Evolutionary conservation across 352 stramenopile genomes (phyloP).

Genomic region (Proteromonas lacertae): DNA sequence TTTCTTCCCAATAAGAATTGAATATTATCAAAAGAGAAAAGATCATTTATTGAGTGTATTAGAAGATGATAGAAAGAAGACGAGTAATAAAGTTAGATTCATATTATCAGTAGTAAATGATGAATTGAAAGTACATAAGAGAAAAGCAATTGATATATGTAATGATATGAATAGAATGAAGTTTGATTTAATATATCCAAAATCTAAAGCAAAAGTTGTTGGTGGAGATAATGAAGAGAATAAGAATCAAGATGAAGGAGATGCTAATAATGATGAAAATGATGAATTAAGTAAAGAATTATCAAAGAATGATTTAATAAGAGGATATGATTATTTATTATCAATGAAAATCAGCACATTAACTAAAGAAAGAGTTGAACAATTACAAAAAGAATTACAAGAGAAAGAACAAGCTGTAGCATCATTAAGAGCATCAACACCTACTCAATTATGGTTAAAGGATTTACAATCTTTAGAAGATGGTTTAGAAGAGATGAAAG

Average conservation of each 20-base stretch:
- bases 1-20: constrained; percentile 63
- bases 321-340: constrained; percentile 84
- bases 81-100: constrained; percentile 32
- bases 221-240: constrained; percentile 12
- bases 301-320: constrained; percentile 12
- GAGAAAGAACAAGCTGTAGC: constrained; percentile 44
- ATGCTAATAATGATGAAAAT: neutral
- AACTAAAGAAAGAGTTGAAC: constrained; percentile 63
- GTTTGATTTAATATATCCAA: constrained; percentile 24
- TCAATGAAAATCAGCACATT: constrained; percentile 88
- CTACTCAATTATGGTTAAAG: constrained; percentile 11
- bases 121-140: constrained; percentile 43
- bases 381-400: constrained; percentile 48
- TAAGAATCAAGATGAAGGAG: constrained; percentile 11
- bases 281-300: neutral
- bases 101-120: constrained; percentile 69
- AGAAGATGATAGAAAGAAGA: constrained; percentile 7
- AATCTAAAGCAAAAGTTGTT: constrained; percentile 11
- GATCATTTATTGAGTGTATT: constrained; percentile 19
- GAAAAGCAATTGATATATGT: constrained; percentile 31
- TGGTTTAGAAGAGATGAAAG: constrained; percentile 22
- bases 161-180: constrained; percentile 22
- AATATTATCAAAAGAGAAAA: constrained; percentile 42
- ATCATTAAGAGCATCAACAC: constrained; percentile 28
- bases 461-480: constrained; percentile 33